A percentile compares a stretch with the other conserved stretches of the same genome.
Conservation (phyloP, 176 grass and related monocot genomes). For the Rhynchospora pubera region DNA sequence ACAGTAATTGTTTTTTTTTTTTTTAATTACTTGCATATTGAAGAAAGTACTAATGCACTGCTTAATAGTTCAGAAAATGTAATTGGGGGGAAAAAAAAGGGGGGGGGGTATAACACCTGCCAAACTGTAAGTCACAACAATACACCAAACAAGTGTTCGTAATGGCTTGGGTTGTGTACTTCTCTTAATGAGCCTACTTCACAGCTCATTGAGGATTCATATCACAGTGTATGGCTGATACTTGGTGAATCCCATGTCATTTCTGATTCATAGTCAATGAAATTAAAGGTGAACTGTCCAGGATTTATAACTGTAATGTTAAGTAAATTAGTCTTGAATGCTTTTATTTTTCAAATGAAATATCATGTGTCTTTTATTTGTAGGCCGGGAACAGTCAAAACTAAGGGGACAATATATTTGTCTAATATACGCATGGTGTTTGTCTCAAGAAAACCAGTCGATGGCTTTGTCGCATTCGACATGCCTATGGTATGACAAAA, state of each 20-base stretch:
- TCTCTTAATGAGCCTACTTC: no score
- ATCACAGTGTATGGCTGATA: not conserved
- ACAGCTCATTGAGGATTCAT: no score
- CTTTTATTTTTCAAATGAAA: not conserved
- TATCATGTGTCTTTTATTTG: not conserved
- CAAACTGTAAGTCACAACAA: no score
- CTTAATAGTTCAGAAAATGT: no score
- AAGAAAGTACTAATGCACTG: no score
- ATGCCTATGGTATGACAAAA: slow-evolving; percentile 68
- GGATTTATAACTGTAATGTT: no score
- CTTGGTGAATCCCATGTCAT: not conserved
- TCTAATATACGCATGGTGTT: slow-evolving; percentile 95
- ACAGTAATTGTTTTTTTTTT: no score
- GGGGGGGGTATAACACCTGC: no score
- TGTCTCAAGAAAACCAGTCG: slow-evolving; percentile 74
- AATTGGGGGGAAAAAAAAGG: no score
- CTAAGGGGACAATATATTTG: slow-evolving; percentile 95
- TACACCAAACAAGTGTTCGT: no score
- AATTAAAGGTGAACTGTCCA: no score
- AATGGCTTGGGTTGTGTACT: not conserved
- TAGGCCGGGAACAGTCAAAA: slow-evolving; percentile 42
- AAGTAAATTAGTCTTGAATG: not conserved
- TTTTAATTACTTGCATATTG: no score
- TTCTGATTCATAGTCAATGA: not conserved
- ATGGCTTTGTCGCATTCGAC: slow-evolving; percentile 80